Base-by-base conservation (phyloP, 495 filamentous ascomycete species). In the Pyrenopolyporus hunteri region DNA sequence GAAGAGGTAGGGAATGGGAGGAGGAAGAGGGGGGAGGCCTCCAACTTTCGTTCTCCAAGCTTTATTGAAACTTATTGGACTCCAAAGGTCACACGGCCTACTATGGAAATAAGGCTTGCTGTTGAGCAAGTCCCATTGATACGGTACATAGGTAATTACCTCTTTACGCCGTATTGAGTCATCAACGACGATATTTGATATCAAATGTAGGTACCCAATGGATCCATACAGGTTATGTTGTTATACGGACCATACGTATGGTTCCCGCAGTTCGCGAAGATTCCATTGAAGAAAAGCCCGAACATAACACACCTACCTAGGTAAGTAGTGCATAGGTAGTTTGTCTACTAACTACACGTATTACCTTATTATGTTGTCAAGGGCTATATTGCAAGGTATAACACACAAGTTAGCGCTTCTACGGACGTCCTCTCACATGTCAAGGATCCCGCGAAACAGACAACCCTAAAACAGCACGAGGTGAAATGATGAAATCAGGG, bases 401-500 rank as follows among this genome's bases (percentile, higher is more conserved):
- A n/a, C n/a, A n/a, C n/a, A n/a, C n/a, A n/a, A n/a, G n/a, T n/a
- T n/a, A n/a, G n/a, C n/a, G n/a, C n/a, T n/a, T n/a, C n/a, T n/a
- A n/a, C n/a, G n/a, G n/a, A n/a, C n/a, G n/a, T n/a, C n/a, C n/a
- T 50, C 47, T 66, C 58, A 62, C 63, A 66, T 66, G 63, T 51
- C 46, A 57, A 39, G 28, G 22, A 57, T 57, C 19, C 39, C 16
- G 58, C 63, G 58, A 61, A 62, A 58, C 63, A 58, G 52, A 58
- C 16, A 23, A 39, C 14, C 57, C 26, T 13, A 62, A 39, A 62
- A 53, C 26, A 22, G 64, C 64, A 67, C 48, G 54, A 67, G 59
- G 48, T 63, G 40, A 66, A 56, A 66, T 57, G 52, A 53, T 59
- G 51, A 61, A 61, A 39, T 61, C 53, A 40, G 16, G 19, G 44